phyloP scores from a whole-genome alignment of 1,284 basidiomycete species.

The Ustilago cynodontis region DNA sequence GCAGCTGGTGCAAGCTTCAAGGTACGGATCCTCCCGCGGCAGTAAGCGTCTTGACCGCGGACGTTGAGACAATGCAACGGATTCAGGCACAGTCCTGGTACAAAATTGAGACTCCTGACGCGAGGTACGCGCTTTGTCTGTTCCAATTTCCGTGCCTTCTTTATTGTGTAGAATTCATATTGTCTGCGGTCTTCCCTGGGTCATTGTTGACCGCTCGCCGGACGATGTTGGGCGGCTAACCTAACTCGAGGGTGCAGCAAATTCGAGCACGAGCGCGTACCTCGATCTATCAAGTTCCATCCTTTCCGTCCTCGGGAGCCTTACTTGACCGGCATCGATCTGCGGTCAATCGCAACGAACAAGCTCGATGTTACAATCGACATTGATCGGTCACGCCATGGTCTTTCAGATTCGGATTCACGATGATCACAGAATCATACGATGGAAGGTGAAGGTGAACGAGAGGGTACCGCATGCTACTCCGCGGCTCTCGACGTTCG shows the following conservation, averaged over 20 bases:
- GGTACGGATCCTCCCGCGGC: too few relatives aligned
- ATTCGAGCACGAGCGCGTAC: background rate
- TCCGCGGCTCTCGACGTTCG: background rate
- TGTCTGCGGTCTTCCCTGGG: background rate
- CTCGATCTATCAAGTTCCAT: background rate
- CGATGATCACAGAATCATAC: background rate
- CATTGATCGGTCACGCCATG: background rate
- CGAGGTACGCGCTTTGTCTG: background rate
- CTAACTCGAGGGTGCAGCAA: background rate
- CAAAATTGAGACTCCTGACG: background rate
- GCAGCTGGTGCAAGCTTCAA: too few relatives aligned
- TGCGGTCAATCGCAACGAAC: background rate
- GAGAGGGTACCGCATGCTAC: slow-evolving; percentile 1
- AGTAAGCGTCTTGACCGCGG: background rate
- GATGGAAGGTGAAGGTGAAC: background rate
- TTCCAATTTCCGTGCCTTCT: background rate
- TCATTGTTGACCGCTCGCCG: background rate
- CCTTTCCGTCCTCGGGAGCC: background rate
- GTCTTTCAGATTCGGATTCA: background rate
- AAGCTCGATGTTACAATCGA: background rate
- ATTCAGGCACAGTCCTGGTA: slow-evolving; percentile 1
- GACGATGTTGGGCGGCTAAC: background rate
- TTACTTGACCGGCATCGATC: background rate
- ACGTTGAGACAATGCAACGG: background rate
- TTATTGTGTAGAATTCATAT: background rate